A percentile compares a stretch with the other conserved stretches of the same genome.
These are phyloP conservation scores for Clarireedia homoeocarpa DNA, from an alignment of 2,329 filamentous ascomycete genomes.

Conservation along the genomic window DNA sequence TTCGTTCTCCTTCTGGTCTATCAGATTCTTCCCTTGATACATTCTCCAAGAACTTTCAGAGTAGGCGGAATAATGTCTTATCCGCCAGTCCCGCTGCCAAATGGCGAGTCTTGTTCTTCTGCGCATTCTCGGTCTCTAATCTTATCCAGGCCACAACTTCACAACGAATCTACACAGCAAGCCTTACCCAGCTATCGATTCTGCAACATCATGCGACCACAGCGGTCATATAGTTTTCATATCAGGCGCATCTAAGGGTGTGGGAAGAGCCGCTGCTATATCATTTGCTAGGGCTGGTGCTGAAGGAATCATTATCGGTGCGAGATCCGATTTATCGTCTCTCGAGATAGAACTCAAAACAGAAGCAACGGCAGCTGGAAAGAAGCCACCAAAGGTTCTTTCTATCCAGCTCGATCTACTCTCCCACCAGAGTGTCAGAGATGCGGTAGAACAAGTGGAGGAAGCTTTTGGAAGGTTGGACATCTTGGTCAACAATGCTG, in stretches of 20 bases:
- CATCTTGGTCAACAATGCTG: constrained; percentile 23
- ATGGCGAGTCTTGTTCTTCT: neutral
- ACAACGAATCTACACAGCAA: constrained; percentile 30
- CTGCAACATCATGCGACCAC: constrained; percentile 22
- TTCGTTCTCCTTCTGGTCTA: neutral
- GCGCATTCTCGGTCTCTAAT: neutral
- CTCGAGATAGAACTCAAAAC: constrained; percentile 15
- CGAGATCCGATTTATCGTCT: constrained; percentile 13
- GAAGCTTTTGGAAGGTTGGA: constrained; percentile 18
- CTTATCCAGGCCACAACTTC: neutral
- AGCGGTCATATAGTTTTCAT: constrained; percentile 17
- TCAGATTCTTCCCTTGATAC: neutral
- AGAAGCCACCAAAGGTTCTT: constrained; percentile 15
- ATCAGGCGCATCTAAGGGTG: constrained; percentile 20
- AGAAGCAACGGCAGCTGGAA: constrained; percentile 16
- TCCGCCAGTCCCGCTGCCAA: constrained; percentile 3
- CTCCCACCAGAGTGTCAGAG: constrained; percentile 9
- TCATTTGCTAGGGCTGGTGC: constrained; percentile 21
- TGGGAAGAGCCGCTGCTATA: constrained; percentile 18
- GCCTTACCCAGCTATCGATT: constrained; percentile 47
- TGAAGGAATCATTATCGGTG: constrained; percentile 16
- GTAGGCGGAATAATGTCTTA: neutral
- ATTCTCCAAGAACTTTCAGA: neutral
- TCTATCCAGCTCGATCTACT: constrained; percentile 16
- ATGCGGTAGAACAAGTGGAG: constrained; percentile 12